Evolutionary conservation across 805 yeast species (phyloP), one percentile per base, ranked within the genome.

Genomic region (Metschnikowia picachoensis): DNA sequence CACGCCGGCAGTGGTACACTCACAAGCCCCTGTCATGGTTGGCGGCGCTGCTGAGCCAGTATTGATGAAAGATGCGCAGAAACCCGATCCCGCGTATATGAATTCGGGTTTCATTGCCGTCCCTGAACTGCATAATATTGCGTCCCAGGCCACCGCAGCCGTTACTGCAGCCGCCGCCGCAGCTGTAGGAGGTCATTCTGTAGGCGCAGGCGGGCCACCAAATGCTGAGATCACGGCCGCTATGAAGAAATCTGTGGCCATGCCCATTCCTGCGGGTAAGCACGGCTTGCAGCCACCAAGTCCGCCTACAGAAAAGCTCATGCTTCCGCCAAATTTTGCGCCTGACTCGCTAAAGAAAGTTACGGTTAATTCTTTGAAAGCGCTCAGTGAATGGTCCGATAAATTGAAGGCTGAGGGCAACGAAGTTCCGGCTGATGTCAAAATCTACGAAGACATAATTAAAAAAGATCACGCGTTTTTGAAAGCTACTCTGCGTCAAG

Each of bases 371-470:
- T 52, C 58, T 8, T 46, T 71, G 27, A 43, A 55, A 7, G 61
- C 70, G 29, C 44, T 59, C 2, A 67, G 70, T 32, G 73, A 73
- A 48, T 85, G 90, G 91, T 80, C 87, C 1, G 73, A 74, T 13
- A 68, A 67, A 34, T 57, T 76, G 27, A 56, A 55, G 20, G 57
- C 60, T 3, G 74, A 72, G 37, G 76, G 76, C 1, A 68, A 74
- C 35, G 62, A 64, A 9, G 67, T 71, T 2, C 74, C 80, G 0
- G 47, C 66, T 2, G 83, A 82, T 48, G 65, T 80, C 11, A 58
- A 70, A 44, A 51, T 82, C 13, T 86, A 85, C 59, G 94, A 86
- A 57, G 52, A 53, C 13, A 51, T 69, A 43, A 60, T 65, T 44
- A 44, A 59, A 32, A 60, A 65, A 43, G 73, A 72, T 46, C 49